Percentiles rank a stretch among this genome's conserved stretches.
Conservation (phyloP, 2,329 filamentous ascomycete genomes). For the Torrubiellomyces zombiae region DNA sequence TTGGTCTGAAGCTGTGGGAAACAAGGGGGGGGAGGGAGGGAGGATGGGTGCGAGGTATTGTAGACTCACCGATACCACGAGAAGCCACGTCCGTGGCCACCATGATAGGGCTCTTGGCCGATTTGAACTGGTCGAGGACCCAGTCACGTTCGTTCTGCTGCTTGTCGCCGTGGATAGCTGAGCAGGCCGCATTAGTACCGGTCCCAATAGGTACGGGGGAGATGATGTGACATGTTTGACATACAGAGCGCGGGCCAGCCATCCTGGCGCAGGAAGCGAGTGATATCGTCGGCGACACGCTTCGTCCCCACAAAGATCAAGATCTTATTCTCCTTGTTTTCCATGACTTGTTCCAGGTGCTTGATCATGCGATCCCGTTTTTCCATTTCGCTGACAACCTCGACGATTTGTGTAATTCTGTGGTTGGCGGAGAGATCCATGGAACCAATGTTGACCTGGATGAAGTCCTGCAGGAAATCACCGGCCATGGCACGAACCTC, state of each 20-base stretch:
- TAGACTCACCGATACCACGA: constrained; percentile 99
- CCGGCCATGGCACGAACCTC: constrained; percentile 83
- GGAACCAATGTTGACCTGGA: constrained; percentile 97
- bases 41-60: constrained; percentile 26
- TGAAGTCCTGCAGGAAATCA: constrained; percentile 89
- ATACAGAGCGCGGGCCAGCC: constrained; percentile 93
- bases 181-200: too few species aligned
- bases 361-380: constrained; percentile 97
- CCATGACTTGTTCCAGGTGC: constrained; percentile 95
- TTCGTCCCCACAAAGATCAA: constrained; percentile 90
- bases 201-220: too few species aligned
- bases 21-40: constrained; percentile 17
- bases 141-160: constrained; percentile 99
- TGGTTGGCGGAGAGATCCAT: constrained; percentile 94
- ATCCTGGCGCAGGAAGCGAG: constrained; percentile 89
- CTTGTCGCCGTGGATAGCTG: constrained; percentile 97
- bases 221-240: too few species aligned
- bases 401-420: constrained; percentile 93
- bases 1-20: constrained; percentile 37
- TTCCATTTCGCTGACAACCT: constrained; percentile 90
- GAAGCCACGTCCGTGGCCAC: constrained; percentile 99
- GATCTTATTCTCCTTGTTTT: constrained; percentile 86
- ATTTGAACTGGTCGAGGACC: constrained; percentile 99
- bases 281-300: constrained; percentile 94
- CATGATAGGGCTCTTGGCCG: constrained; percentile 98